A percentile compares a stretch with the other conserved stretches of the same genome.
Evolutionary conservation across 1,139 yeast genomes (phyloP).

Genomic region (Yamadazyma blattariae): DNA sequence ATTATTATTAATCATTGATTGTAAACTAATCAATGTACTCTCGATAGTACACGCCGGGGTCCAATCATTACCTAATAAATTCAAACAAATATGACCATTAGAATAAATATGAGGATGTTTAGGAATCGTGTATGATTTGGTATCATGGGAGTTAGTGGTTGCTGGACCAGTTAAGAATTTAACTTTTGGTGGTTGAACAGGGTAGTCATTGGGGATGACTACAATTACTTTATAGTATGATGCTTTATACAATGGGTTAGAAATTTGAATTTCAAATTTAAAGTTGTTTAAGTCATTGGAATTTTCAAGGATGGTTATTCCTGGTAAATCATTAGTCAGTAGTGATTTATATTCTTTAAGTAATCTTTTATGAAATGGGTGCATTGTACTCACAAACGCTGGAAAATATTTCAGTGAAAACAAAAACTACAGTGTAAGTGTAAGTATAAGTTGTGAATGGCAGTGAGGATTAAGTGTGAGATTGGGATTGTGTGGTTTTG

Average conservation of each 20-base stretch:
- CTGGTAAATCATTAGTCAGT: slow-evolving; percentile 20
- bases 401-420: too few relatives aligned
- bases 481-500: too few relatives aligned
- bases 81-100: slow-evolving; percentile 72
- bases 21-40: slow-evolving; percentile 56
- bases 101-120: slow-evolving; percentile 72
- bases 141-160: too few relatives aligned
- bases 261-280: slow-evolving; percentile 22
- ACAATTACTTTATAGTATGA: slow-evolving; percentile 36
- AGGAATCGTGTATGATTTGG: slow-evolving; percentile 49
- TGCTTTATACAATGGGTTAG: slow-evolving; percentile 27
- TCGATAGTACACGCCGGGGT: slow-evolving; percentile 64
- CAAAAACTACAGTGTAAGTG: too few relatives aligned
- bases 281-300: slow-evolving; percentile 21
- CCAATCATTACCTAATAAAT: slow-evolving; percentile 67
- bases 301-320: slow-evolving; percentile 24
- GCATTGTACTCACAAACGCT: too few relatives aligned
- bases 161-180: slow-evolving; percentile 38
- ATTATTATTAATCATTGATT: slow-evolving; percentile 62
- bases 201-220: slow-evolving; percentile 49
- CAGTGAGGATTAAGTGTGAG: too few relatives aligned
- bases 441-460: too few relatives aligned
- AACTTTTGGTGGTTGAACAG: slow-evolving; percentile 64
- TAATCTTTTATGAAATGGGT: slow-evolving; percentile 37
- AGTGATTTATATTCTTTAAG: slow-evolving; percentile 39